These are phyloP conservation scores for Penicillium sp. DNA, from an alignment of 2,329 filamentous ascomycete species.

Conservation along the genomic window DNA sequence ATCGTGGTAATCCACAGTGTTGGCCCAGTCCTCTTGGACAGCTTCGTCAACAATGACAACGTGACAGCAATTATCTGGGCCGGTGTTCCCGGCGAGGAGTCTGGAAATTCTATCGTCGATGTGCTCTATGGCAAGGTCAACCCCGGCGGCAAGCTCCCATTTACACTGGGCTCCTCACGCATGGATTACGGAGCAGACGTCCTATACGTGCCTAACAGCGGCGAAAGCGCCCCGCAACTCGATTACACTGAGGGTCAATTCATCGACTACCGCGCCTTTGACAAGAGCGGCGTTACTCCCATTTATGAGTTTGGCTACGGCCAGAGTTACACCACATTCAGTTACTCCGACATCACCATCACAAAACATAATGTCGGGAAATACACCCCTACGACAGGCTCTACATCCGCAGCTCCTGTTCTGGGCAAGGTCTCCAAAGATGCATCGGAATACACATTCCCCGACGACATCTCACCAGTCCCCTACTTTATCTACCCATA, in stretches of 20 bases:
- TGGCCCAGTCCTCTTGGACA: conserved; percentile 59
- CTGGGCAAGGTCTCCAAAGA: conserved; percentile 47
- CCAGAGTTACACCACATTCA: conserved; percentile 58
- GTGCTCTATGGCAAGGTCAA: conserved; percentile 14
- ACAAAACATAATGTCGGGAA: background rate
- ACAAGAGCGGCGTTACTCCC: conserved; percentile 50
- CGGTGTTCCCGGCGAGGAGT: conserved; percentile 36
- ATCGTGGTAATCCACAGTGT: conserved; percentile 84
- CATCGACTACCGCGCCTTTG: conserved; percentile 50
- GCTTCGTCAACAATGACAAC: conserved; percentile 61
- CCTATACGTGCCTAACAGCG: background rate
- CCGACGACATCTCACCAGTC: background rate
- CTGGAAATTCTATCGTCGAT: conserved; percentile 12
- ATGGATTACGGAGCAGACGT: conserved; percentile 37
- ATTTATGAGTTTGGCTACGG: conserved; percentile 60
- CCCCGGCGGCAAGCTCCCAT: conserved; percentile 9
- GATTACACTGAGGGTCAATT: conserved; percentile 57
- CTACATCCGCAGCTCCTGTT: conserved; percentile 58
- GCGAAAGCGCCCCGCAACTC: conserved; percentile 46
- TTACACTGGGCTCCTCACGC: conserved; percentile 6
- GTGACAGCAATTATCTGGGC: conserved; percentile 70
- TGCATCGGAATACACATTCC: conserved; percentile 7
- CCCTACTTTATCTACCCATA: conserved; percentile 11
- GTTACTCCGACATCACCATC: conserved; percentile 51
- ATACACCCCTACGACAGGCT: conserved; percentile 37